These are phyloP conservation scores for Suhomyces wounanorum DNA, from an alignment of 1,139 yeast genomes.

Conservation along the genomic window DNA sequence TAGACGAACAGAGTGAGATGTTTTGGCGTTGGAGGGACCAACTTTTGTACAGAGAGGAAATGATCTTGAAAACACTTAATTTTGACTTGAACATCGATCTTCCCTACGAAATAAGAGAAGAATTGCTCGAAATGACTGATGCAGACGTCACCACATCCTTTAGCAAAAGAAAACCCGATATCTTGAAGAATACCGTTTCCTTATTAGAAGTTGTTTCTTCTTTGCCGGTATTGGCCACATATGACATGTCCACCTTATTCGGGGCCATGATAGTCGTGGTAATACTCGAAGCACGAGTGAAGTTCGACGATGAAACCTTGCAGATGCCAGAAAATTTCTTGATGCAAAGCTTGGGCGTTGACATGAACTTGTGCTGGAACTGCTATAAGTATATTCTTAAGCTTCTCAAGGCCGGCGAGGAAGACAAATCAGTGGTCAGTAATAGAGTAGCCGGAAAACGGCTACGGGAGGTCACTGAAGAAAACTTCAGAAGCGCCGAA, in stretches of 20 bases:
- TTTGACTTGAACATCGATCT: slow-evolving; percentile 43
- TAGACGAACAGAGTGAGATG: slow-evolving; percentile 44
- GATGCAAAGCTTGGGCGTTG: slow-evolving; percentile 20
- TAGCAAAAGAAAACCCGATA: slow-evolving; percentile 30
- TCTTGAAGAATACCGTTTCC: slow-evolving; percentile 37
- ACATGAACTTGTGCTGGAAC: slow-evolving; percentile 25
- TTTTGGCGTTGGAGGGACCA: slow-evolving; percentile 54
- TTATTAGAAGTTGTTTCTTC: slow-evolving; percentile 45
- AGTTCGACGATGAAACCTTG: slow-evolving; percentile 20
- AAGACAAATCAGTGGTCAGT: slow-evolving; percentile 34
- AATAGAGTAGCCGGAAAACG: slow-evolving; percentile 34
- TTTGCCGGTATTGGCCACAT: slow-evolving; percentile 41
- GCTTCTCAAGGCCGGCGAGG: slow-evolving; percentile 31
- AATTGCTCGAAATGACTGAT: slow-evolving; percentile 17
- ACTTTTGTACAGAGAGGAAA: slow-evolving; percentile 45
- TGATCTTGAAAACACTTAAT: slow-evolving; percentile 41
- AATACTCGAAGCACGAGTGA: slow-evolving; percentile 31
- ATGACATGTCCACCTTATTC: slow-evolving; percentile 36
- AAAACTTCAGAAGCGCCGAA: slow-evolving; percentile 15
- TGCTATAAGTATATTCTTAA: slow-evolving; percentile 38
- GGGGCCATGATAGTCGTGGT: slow-evolving; percentile 36
- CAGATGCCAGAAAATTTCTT: slow-evolving; percentile 30
- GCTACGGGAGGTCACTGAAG: slow-evolving; percentile 22
- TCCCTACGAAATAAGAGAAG: slow-evolving; percentile 41
- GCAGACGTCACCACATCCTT: slow-evolving; percentile 16